A percentile compares a stretch with the other conserved stretches of the same genome.
Conservation (phyloP, 2,329 filamentous ascomycete species). For the Diplodia mutila region DNA sequence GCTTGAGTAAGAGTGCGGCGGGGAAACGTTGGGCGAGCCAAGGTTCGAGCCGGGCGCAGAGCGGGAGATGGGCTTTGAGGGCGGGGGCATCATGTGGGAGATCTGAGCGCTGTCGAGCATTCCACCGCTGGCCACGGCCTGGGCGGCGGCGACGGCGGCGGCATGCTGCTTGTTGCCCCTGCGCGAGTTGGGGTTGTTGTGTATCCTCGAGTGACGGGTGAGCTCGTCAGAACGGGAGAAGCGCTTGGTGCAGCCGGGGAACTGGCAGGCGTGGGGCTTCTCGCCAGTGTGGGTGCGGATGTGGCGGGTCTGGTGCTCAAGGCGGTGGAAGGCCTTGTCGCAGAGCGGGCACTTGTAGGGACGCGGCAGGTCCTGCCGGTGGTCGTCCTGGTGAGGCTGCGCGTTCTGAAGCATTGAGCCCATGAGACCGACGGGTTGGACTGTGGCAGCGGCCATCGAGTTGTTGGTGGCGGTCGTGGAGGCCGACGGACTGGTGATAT, state of each 20-base stretch:
- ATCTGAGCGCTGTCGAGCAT: constrained; percentile 56
- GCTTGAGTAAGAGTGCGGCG: constrained; percentile 80
- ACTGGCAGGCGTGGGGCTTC: constrained; percentile 96
- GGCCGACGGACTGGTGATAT: background rate
- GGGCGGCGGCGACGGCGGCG: constrained; percentile 61
- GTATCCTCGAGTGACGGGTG: constrained; percentile 94
- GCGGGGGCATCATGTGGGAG: constrained; percentile 72
- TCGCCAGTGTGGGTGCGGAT: constrained; percentile 97
- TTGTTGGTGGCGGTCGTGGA: constrained; percentile 17
- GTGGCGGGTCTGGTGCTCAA: constrained; percentile 91
- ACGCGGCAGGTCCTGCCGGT: constrained; percentile 82
- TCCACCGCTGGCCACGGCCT: constrained; percentile 53
- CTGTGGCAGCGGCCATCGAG: constrained; percentile 49
- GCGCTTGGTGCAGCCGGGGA: constrained; percentile 93
- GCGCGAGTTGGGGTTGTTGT: constrained; percentile 97
- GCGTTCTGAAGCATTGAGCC: constrained; percentile 64
- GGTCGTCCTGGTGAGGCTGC: constrained; percentile 53
- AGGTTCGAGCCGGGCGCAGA: constrained; percentile 86
- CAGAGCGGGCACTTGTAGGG: constrained; percentile 99
- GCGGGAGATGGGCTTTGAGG: constrained; percentile 76
- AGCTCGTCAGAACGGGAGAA: constrained; percentile 97
- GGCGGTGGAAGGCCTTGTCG: constrained; percentile 96
- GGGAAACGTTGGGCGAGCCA: constrained; percentile 93
- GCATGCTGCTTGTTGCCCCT: constrained; percentile 83
- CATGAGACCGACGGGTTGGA: constrained; percentile 54